These are phyloP conservation scores for Apiotrichum mycotoxinovorans DNA, from an alignment of 1,284 basidiomycete genomes.

Conservation along the genomic window DNA sequence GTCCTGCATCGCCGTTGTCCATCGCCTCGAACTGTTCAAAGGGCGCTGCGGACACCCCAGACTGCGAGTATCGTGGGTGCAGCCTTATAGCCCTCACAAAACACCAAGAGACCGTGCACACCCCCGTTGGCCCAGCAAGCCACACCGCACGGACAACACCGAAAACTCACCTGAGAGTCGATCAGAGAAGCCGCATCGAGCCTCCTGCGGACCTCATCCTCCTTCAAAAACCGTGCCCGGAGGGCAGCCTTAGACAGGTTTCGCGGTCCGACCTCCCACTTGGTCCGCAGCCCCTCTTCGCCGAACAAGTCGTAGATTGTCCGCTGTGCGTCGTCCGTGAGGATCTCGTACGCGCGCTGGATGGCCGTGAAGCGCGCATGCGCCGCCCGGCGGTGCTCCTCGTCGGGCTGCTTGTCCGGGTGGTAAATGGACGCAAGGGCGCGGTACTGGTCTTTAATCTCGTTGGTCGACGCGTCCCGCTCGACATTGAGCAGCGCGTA, in stretches of 20 bases:
- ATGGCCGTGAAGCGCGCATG: slow-evolving; percentile 42
- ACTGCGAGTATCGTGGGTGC: too few relatives aligned
- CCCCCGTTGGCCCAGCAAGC: too few relatives aligned
- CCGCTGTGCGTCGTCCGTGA: slow-evolving; percentile 52
- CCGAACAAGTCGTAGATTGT: slow-evolving; percentile 57
- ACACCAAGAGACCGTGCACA: too few relatives aligned
- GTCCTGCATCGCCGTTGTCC: too few relatives aligned
- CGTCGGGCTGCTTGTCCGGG: slow-evolving; percentile 55
- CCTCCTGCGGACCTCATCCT: slow-evolving; percentile 48
- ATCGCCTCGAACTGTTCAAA: too few relatives aligned
- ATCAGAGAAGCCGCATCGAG: slow-evolving; percentile 54
- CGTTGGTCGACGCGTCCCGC: slow-evolving; percentile 32
- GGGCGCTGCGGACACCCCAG: too few relatives aligned
- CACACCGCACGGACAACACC: background rate
- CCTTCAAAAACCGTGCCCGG: slow-evolving; percentile 50
- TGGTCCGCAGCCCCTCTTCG: slow-evolving; percentile 53
- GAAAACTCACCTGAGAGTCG: slow-evolving; percentile 47
- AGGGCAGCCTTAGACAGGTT: slow-evolving; percentile 49
- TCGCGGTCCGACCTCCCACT: slow-evolving; percentile 52
- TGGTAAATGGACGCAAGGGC: slow-evolving; percentile 51
- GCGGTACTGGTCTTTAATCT: slow-evolving; percentile 45
- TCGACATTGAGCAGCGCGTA: slow-evolving; percentile 46
- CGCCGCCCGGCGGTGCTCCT: slow-evolving; percentile 33
- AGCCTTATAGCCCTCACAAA: too few relatives aligned
- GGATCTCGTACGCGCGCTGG: slow-evolving; percentile 49